phyloP scores from a whole-genome alignment of 1,284 basidiomycete genomes.

The Dichomitus squalens region DNA sequence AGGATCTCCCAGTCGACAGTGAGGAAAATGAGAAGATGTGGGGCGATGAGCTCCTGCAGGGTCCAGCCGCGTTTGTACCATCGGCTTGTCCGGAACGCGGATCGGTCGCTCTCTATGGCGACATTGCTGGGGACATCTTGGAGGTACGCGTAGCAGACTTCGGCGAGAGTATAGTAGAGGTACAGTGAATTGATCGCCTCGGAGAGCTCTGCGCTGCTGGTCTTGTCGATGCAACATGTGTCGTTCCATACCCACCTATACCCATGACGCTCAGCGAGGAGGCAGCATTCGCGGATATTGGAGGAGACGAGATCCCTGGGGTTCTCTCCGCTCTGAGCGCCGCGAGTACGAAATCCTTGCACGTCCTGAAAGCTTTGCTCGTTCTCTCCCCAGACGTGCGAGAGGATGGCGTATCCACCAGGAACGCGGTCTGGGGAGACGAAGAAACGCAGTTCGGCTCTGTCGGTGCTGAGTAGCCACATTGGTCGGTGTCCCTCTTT shows the following conservation, averaged over 20 bases:
- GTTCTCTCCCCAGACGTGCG: background rate
- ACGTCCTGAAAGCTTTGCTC: background rate
- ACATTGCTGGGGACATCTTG: background rate
- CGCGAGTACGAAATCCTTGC: background rate
- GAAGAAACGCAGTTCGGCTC: background rate
- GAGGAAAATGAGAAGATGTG: background rate
- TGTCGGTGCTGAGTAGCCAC: background rate
- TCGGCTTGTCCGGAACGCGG: background rate
- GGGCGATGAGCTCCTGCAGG: background rate
- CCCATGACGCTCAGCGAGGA: background rate
- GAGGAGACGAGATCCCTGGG: background rate
- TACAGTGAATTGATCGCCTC: background rate
- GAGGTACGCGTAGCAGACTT: background rate
- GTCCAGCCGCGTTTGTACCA: too few species aligned
- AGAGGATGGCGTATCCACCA: background rate
- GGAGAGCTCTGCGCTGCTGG: too few species aligned
- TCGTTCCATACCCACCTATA: background rate
- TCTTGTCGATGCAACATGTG: constrained; percentile 2
- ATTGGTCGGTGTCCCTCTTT: too few species aligned
- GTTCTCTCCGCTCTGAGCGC: background rate
- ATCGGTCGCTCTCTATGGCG: background rate
- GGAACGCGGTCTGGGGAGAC: background rate
- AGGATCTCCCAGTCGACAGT: constrained; percentile 5
- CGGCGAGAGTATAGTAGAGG: background rate
- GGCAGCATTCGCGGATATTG: background rate